A percentile compares a stretch with the other conserved stretches of the same genome.
These are phyloP conservation scores for Xerocomus amazonicus DNA, from an alignment of 1,284 basidiomycete species.

Conservation along the genomic window DNA sequence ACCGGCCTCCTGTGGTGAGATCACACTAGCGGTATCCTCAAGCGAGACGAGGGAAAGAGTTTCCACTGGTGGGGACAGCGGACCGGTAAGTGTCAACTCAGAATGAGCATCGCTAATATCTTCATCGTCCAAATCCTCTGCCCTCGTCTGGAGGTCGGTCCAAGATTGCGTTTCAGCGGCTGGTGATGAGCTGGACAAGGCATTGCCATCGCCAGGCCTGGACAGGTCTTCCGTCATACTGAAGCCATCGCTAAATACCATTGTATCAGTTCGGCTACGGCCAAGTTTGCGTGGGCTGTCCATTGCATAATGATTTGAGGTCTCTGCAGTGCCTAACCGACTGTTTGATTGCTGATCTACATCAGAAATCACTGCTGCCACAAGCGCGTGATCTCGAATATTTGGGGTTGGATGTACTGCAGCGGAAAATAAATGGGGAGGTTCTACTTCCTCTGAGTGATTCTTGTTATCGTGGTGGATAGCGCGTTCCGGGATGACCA, in stretches of 20 bases:
- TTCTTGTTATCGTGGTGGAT: conserved; percentile 31
- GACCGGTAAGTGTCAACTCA: conserved; percentile 15
- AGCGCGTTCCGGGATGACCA: conserved; percentile 65
- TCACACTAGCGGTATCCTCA: conserved; percentile 14
- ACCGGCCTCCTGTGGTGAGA: not conserved
- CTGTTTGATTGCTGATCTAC: not conserved
- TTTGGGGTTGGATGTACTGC: conserved; percentile 35
- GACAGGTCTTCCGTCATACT: conserved; percentile 42
- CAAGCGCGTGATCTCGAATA: conserved; percentile 20
- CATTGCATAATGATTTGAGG: conserved; percentile 23
- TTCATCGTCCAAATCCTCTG: conserved; percentile 27
- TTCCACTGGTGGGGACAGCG: conserved; percentile 32
- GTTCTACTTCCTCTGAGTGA: conserved; percentile 38
- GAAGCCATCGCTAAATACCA: conserved; percentile 63
- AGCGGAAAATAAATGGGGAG: conserved; percentile 48
- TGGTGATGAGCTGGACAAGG: conserved; percentile 15
- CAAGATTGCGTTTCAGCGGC: conserved; percentile 13
- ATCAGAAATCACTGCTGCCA: conserved; percentile 12
- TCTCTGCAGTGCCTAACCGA: conserved; percentile 29
- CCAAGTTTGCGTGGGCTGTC: conserved; percentile 55
- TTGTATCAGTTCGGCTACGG: conserved; percentile 68
- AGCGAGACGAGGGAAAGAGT: conserved; percentile 28
- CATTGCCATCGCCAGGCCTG: conserved; percentile 25
- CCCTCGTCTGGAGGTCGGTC: conserved; percentile 10
- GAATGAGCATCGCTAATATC: conserved; percentile 23